Evolutionary conservation across 75 land plant species (phyloP).

Genomic region (Cunninghamia lanceolata): DNA sequence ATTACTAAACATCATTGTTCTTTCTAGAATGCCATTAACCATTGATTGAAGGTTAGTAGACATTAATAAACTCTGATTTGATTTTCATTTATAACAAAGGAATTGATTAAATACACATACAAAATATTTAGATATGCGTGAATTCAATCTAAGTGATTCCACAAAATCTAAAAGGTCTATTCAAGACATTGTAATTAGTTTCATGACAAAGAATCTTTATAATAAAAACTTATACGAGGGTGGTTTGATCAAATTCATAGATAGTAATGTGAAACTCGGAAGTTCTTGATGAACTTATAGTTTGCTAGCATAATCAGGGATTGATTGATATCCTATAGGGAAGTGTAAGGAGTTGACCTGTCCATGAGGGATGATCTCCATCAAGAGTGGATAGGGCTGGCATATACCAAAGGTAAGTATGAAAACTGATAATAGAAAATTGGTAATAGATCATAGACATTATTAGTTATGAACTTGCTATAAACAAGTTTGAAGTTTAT

Average conservation of each 20-base stretch:
- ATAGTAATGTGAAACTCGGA: not conserved
- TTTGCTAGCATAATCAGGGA: not conserved
- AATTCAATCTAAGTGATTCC: not conserved
- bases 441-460: not conserved
- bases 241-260: not conserved
- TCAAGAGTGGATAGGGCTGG: not conserved
- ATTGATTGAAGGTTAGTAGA: not conserved
- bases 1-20: not conserved
- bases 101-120: not conserved
- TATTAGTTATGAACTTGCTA: not conserved
- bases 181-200: not conserved
- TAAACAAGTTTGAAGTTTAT: not conserved
- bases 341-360: not conserved
- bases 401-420: too few relatives aligned
- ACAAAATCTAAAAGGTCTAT: not conserved
- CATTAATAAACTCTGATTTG: not conserved
- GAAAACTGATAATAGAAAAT: not conserved
- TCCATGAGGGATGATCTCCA: not conserved
- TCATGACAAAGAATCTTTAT: not conserved
- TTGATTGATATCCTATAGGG: not conserved
- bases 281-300: not conserved
- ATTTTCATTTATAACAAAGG: not conserved
- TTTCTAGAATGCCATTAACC: not conserved
- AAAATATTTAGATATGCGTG: not conserved
- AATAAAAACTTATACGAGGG: not conserved